These are phyloP conservation scores for Xerocomus cyaneibrunnescens DNA, from an alignment of 1,284 basidiomycete genomes.

Conservation along the genomic window DNA sequence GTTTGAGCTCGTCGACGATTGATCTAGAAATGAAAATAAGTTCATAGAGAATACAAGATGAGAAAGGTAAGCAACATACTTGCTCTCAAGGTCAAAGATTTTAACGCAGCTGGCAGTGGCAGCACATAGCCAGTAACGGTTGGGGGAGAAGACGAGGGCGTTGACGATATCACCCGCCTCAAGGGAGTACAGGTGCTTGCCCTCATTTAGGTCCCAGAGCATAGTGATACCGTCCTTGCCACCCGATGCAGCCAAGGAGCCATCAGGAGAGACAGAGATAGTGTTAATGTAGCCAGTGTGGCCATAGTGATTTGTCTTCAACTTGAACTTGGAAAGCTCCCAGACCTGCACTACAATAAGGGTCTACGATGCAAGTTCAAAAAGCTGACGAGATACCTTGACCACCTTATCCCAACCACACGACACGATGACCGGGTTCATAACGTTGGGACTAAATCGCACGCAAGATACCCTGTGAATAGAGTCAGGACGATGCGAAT, in stretches of 20 bases:
- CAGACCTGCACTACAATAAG: slow-evolving; percentile 71
- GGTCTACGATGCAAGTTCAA: slow-evolving; percentile 42
- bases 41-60: not conserved
- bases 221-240: slow-evolving; percentile 99
- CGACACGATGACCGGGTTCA: slow-evolving; percentile 98
- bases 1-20: slow-evolving; percentile 98
- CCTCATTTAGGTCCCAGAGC: slow-evolving; percentile 99
- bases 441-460: slow-evolving; percentile 97
- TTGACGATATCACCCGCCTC: slow-evolving; percentile 99
- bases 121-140: slow-evolving; percentile 99
- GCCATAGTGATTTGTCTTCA: slow-evolving; percentile 99
- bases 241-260: slow-evolving; percentile 98
- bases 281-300: slow-evolving; percentile 99
- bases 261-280: slow-evolving; percentile 97
- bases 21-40: slow-evolving; percentile 54
- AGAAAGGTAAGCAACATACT: slow-evolving; percentile 54
- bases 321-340: slow-evolving; percentile 99
- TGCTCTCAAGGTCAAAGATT: slow-evolving; percentile 98
- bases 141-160: slow-evolving; percentile 98
- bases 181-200: slow-evolving; percentile 99
- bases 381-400: slow-evolving; percentile 82
- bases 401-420: slow-evolving; percentile 99
- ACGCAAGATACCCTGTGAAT: slow-evolving; percentile 92
- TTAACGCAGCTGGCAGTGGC: slow-evolving; percentile 98
- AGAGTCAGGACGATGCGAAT: not conserved